Conservation (phyloP, 75 land plant species). For the Larix kaempferi region DNA sequence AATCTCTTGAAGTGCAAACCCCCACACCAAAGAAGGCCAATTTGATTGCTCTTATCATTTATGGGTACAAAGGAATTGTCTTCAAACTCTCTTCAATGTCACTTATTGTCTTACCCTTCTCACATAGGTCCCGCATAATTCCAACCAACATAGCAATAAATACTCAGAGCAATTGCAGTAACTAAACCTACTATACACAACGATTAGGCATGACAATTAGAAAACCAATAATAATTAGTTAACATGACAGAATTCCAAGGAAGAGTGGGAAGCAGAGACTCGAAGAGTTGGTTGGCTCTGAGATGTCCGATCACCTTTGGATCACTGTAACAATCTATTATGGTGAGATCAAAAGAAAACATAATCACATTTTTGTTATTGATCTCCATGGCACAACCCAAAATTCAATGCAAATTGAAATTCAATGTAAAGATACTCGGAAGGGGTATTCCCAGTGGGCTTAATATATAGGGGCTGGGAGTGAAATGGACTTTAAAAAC, state of each 20-base stretch:
- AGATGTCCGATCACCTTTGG: conserved; percentile 72
- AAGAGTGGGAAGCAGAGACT: conserved; percentile 39
- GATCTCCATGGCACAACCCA: no score
- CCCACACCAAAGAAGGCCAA: conserved; percentile 64
- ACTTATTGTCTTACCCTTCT: conserved; percentile 53
- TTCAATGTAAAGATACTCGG: no score
- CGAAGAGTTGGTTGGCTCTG: conserved; percentile 52
- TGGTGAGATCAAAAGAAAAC: conserved; percentile 76
- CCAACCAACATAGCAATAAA: neutral
- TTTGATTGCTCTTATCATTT: conserved; percentile 55
- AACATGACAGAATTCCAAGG: conserved; percentile 74
- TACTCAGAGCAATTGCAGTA: neutral
- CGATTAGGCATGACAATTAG: conserved; percentile 5
- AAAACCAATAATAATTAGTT: conserved; percentile 1
- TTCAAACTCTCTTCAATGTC: conserved; percentile 54
- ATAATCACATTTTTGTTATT: conserved; percentile 28
- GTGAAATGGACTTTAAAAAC: no score
- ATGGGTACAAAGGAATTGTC: conserved; percentile 56
- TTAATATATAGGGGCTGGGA: no score
- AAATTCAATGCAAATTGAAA: no score
- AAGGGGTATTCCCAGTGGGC: no score
- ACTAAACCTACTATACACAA: conserved; percentile 1
- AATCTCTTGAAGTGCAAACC: no score
- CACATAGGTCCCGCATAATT: conserved; percentile 77
- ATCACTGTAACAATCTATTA: conserved; percentile 82